A percentile compares a stretch with the other conserved stretches of the same genome.
phyloP scores from a whole-genome alignment of 768 basidiomycete genomes.

The Lentinula sp. region DNA sequence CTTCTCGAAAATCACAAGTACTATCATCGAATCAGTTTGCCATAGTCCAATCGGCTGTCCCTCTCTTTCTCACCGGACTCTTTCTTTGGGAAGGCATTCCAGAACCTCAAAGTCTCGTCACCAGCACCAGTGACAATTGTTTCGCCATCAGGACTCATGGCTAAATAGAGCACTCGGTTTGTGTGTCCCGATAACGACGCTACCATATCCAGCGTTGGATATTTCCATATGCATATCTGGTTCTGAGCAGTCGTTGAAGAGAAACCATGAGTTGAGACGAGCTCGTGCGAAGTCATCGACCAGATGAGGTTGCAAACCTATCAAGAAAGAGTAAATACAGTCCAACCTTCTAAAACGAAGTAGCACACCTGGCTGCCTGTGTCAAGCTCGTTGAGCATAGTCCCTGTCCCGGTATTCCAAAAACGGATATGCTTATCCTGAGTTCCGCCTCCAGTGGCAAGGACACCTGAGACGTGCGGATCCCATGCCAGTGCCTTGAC shows the following conservation, averaged over 20 bases:
- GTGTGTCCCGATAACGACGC: conserved; percentile 93
- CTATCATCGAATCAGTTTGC: conserved; percentile 43
- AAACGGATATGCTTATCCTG: conserved; percentile 97
- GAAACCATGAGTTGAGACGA: conserved; percentile 97
- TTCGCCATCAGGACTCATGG: conserved; percentile 95
- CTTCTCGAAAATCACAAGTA: not conserved
- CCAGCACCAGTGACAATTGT: conserved; percentile 98
- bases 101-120: conserved; percentile 94
- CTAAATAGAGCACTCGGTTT: conserved; percentile 92
- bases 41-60: conserved; percentile 46
- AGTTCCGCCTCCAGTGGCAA: conserved; percentile 97
- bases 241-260: conserved; percentile 92
- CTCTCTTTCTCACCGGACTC: conserved; percentile 35
- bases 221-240: conserved; percentile 94
- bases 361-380: conserved; percentile 88
- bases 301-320: conserved; percentile 97
- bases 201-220: conserved; percentile 90
- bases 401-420: conserved; percentile 90
- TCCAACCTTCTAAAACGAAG: not conserved
- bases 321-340: not conserved
- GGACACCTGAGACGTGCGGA: conserved; percentile 83
- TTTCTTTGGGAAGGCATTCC: conserved; percentile 92
- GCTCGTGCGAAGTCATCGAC: conserved; percentile 92
- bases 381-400: conserved; percentile 81
- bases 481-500: conserved; percentile 99